phyloP scores from a whole-genome alignment of 2,329 filamentous ascomycete genomes.

The Karstenula rhodostoma region DNA sequence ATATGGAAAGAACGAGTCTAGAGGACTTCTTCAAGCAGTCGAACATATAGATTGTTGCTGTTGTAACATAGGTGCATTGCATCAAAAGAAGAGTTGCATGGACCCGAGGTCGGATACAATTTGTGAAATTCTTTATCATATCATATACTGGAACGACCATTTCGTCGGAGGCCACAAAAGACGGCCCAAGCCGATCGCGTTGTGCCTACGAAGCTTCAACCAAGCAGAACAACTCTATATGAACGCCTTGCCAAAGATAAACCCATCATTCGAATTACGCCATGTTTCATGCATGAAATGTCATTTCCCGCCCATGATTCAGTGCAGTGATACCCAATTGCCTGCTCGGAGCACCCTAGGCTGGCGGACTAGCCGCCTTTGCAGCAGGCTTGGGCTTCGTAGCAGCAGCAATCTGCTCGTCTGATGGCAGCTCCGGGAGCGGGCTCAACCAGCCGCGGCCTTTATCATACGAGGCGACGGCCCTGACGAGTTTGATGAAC shows the following conservation, averaged over 20 bases:
- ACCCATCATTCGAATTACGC: not conserved
- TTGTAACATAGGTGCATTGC: not conserved
- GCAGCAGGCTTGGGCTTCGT: slow-evolving; percentile 21
- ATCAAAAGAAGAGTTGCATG: not conserved
- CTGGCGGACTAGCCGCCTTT: slow-evolving; percentile 12
- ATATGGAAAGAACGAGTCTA: slow-evolving; percentile 2
- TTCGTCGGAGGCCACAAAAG: not conserved
- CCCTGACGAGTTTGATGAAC: slow-evolving; percentile 57
- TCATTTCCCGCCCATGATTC: not conserved
- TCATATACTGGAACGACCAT: not conserved
- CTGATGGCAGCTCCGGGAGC: slow-evolving; percentile 39
- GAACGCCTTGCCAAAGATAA: slow-evolving; percentile 1
- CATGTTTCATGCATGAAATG: not conserved
- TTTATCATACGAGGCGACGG: slow-evolving; percentile 43
- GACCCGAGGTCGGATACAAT: not conserved
- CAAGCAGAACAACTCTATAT: not conserved
- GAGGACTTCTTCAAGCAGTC: slow-evolving; percentile 6
- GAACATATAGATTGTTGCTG: not conserved
- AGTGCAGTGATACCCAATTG: not conserved
- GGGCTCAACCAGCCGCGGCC: slow-evolving; percentile 40
- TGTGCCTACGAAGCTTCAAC: not conserved
- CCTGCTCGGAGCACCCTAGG: not conserved
- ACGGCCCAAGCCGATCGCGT: not conserved
- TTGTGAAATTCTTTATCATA: not conserved
- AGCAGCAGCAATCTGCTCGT: slow-evolving; percentile 35